A percentile compares a stretch with the other conserved stretches of the same genome.
phyloP scores from a whole-genome alignment of 1,284 basidiomycete species.

The Trichosporon ovoides region DNA sequence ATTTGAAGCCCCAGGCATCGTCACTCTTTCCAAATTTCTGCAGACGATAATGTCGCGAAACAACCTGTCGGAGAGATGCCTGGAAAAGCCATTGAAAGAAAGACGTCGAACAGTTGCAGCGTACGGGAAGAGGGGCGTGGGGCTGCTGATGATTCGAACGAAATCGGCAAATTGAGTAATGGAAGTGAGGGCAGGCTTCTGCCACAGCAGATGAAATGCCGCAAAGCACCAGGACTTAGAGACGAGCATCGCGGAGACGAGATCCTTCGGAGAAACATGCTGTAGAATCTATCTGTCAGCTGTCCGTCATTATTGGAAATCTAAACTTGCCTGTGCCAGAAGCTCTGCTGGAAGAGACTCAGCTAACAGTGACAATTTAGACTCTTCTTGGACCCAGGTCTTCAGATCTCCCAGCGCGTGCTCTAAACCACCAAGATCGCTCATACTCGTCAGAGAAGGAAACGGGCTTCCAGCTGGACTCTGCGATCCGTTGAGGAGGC shows the following conservation, averaged over 20 bases:
- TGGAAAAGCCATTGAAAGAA: slow-evolving; percentile 73
- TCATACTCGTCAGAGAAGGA: slow-evolving; percentile 4
- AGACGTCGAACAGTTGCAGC: slow-evolving; percentile 81
- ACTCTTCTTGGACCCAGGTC: slow-evolving; percentile 14
- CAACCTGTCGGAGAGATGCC: slow-evolving; percentile 70
- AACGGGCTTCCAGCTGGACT: neutral
- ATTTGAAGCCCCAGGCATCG: slow-evolving; percentile 73
- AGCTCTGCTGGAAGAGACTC: slow-evolving; percentile 72
- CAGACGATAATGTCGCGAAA: slow-evolving; percentile 71
- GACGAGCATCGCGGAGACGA: slow-evolving; percentile 72
- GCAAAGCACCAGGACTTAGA: slow-evolving; percentile 92
- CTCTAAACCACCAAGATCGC: slow-evolving; percentile 7
- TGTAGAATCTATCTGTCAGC: slow-evolving; percentile 66
- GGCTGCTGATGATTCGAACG: slow-evolving; percentile 26
- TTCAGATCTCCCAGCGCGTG: neutral
- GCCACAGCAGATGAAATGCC: slow-evolving; percentile 91
- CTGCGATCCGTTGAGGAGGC: neutral
- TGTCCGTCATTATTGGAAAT: neutral
- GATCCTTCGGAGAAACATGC: slow-evolving; percentile 69
- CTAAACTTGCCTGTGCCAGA: slow-evolving; percentile 52
- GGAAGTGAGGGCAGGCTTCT: slow-evolving; percentile 70
- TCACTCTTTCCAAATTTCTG: slow-evolving; percentile 81
- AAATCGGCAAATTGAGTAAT: slow-evolving; percentile 50
- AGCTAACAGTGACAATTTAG: slow-evolving; percentile 10
- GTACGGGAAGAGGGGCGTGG: slow-evolving; percentile 75